A percentile compares a stretch with the other conserved stretches of the same genome.
Evolutionary conservation across 2,329 filamentous ascomycete species (phyloP).

Genomic region (Aphanocladium album): DNA sequence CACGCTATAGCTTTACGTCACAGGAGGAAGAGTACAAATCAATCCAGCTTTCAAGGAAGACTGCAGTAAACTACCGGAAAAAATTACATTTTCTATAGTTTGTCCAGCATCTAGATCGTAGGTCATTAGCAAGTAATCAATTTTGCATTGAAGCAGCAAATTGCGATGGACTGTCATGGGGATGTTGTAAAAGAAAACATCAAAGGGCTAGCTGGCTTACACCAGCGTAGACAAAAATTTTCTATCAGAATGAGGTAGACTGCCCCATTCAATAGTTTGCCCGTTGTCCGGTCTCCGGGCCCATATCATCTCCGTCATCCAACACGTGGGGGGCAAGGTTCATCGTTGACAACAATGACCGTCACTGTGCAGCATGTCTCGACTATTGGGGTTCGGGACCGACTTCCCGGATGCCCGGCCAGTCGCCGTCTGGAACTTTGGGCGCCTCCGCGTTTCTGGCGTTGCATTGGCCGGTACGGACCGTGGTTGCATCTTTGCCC

Average conservation of each 20-base stretch:
- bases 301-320: not conserved
- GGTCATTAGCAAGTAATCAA: too few species aligned
- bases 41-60: too few species aligned
- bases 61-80: too few species aligned
- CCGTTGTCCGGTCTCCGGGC: not conserved
- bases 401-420: not conserved
- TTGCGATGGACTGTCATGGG: too few species aligned
- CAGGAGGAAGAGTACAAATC: too few species aligned
- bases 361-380: not conserved
- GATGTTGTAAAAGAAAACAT: too few species aligned
- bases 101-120: too few species aligned
- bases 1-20: too few species aligned
- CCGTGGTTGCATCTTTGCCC: not conserved
- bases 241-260: not conserved
- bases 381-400: not conserved
- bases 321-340: constrained; percentile 1
- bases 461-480: not conserved
- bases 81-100: too few species aligned
- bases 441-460: not conserved
- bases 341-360: not conserved
- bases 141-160: too few species aligned
- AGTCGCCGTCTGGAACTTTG: not conserved
- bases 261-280: not conserved
- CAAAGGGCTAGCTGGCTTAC: too few species aligned
- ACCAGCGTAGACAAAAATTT: not conserved